These are phyloP conservation scores for Tetrapisispora phaffii DNA, from an alignment of 805 yeast species.

Conservation along the genomic window DNA sequence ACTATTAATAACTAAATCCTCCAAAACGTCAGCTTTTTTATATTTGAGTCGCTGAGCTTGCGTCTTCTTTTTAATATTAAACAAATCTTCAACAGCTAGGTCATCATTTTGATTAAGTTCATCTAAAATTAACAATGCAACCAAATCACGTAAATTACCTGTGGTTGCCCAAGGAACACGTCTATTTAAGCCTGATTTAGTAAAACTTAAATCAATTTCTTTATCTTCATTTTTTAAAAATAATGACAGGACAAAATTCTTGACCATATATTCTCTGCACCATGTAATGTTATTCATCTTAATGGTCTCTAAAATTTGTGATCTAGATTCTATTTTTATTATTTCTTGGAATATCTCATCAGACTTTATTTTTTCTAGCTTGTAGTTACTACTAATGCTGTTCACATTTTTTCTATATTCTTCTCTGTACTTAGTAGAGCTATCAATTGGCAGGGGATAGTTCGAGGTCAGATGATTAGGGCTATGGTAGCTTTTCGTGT, in stretches of 20 bases:
- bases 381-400: not conserved
- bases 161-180: constrained; percentile 25
- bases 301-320: constrained; percentile 7
- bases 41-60: not conserved
- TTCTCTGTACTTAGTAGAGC: constrained; percentile 15
- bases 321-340: not conserved
- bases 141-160: constrained; percentile 19
- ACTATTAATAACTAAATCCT: constrained; percentile 7
- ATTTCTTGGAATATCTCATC: constrained; percentile 14
- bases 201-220: constrained; percentile 14
- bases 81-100: constrained; percentile 16
- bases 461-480: not conserved
- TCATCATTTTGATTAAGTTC: constrained; percentile 19
- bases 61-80: constrained; percentile 16
- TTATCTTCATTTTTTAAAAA: not conserved
- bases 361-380: constrained; percentile 11
- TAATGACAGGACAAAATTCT: constrained; percentile 11
- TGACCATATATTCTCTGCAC: constrained; percentile 26
- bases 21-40: not conserved
- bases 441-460: constrained; percentile 21
- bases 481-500: constrained; percentile 1
- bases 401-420: constrained; percentile 6
- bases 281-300: constrained; percentile 23
- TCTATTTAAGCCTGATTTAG: constrained; percentile 25
- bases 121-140: constrained; percentile 17